These are phyloP conservation scores for Phytophthora ramorum DNA, from an alignment of 352 stramenopile species.

Conservation along the genomic window DNA sequence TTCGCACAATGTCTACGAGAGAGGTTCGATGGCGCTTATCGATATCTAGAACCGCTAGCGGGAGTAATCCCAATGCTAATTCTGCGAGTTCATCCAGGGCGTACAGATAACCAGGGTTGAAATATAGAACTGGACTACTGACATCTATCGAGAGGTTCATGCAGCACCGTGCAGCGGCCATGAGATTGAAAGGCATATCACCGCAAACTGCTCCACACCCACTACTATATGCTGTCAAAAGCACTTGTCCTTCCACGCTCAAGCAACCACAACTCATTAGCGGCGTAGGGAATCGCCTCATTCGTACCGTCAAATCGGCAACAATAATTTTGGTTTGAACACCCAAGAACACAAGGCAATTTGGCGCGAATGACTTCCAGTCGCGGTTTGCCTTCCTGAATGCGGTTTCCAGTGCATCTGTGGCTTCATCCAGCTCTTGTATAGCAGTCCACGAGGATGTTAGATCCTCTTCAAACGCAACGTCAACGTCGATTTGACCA, in stretches of 20 bases:
- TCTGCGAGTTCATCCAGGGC: slow-evolving; percentile 56
- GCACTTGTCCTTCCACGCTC: slow-evolving; percentile 38
- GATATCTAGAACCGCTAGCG: slow-evolving; percentile 53
- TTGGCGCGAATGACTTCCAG: slow-evolving; percentile 33
- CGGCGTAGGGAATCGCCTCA: slow-evolving; percentile 62
- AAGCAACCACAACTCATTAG: slow-evolving; percentile 50
- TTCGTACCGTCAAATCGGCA: slow-evolving; percentile 40
- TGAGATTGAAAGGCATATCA: slow-evolving; percentile 30
- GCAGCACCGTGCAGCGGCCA: slow-evolving; percentile 45
- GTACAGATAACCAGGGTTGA: slow-evolving; percentile 62
- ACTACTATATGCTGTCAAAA: slow-evolving; percentile 38
- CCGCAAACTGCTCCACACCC: slow-evolving; percentile 1
- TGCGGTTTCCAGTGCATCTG: slow-evolving; percentile 27
- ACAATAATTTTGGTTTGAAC: slow-evolving; percentile 41
- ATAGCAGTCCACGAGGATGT: slow-evolving; percentile 34
- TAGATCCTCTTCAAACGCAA: slow-evolving; percentile 53
- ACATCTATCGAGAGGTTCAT: slow-evolving; percentile 49
- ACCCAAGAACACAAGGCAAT: slow-evolving; percentile 39
- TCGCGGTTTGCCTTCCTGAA: slow-evolving; percentile 31
- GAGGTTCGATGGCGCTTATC: slow-evolving; percentile 46
- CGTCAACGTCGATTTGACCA: slow-evolving; percentile 39
- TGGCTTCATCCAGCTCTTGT: slow-evolving; percentile 58
- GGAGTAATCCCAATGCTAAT: slow-evolving; percentile 39
- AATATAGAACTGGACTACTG: slow-evolving; percentile 48
- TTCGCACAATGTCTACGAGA: slow-evolving; percentile 64